Conservation (phyloP, 768 basidiomycete species). For the Rhodotorula kratochvilovae region DNA sequence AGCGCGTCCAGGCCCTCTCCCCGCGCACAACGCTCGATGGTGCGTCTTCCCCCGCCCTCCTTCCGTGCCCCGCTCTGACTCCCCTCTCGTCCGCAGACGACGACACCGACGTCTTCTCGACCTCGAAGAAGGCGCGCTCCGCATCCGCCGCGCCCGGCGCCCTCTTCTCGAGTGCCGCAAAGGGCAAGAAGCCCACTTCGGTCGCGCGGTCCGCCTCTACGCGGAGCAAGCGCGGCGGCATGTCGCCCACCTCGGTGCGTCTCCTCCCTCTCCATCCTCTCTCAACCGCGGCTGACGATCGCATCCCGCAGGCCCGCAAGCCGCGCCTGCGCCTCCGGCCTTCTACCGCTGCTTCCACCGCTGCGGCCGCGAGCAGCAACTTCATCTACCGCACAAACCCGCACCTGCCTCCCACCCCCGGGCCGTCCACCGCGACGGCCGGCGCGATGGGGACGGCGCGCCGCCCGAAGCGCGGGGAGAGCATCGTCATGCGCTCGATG, state of each 20-base stretch:
- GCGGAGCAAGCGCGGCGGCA: background rate
- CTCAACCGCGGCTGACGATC: background rate
- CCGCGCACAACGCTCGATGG: conserved; percentile 54
- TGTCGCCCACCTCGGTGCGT: conserved; percentile 5
- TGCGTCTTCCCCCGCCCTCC: conserved; percentile 43
- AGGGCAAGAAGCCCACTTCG: background rate
- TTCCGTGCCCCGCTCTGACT: background rate
- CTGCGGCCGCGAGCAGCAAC: background rate
- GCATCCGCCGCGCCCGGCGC: background rate
- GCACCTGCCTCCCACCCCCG: background rate
- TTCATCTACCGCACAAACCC: conserved; percentile 29
- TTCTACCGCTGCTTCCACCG: background rate
- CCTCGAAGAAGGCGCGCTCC: conserved; percentile 20
- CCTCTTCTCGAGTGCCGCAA: background rate
- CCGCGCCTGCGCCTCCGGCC: conserved; percentile 2
- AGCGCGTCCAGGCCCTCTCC: conserved; percentile 53
- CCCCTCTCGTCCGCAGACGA: background rate
- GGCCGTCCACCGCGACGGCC: background rate
- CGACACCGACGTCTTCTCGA: conserved; percentile 7
- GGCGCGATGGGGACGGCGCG: background rate
- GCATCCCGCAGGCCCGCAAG: conserved; percentile 3
- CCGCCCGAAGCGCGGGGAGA: conserved; percentile 15
- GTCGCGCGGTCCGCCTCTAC: background rate
- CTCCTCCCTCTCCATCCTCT: too few relatives aligned
- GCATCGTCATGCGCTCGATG: conserved; percentile 20